Conservation (phyloP, 371 early-diverging fungal genomes). For the Conidiobolus incongruus region DNA sequence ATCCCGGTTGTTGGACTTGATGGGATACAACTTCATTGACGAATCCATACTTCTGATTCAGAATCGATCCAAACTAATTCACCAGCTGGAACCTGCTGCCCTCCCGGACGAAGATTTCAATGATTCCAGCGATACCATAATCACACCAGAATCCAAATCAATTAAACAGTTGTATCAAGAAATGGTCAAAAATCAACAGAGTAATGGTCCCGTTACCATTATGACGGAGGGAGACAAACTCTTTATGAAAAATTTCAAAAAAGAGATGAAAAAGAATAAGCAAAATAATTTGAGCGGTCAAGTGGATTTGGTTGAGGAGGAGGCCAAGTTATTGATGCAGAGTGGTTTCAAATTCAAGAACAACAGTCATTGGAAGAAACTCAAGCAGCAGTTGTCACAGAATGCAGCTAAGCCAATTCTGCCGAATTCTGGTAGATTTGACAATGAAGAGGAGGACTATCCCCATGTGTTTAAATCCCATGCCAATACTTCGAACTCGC, state of each 20-base stretch:
- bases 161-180: constrained; percentile 5
- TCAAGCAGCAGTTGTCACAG: not conserved
- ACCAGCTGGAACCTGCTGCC: not conserved
- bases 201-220: constrained; percentile 40
- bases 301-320: not conserved
- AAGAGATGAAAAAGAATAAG: constrained; percentile 36
- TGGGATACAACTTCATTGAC: constrained; percentile 55
- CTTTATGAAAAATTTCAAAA: constrained; percentile 32
- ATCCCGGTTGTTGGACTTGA: constrained; percentile 33
- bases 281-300: constrained; percentile 4
- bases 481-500: constrained; percentile 16
- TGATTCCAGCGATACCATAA: constrained; percentile 8
- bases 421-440: not conserved
- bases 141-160: constrained; percentile 9
- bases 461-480: constrained; percentile 33
- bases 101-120: constrained; percentile 12
- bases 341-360: not conserved
- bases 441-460: constrained; percentile 11
- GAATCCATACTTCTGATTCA: constrained; percentile 26
- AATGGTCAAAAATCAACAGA: constrained; percentile 7
- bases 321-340: constrained; percentile 1
- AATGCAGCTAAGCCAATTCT: not conserved
- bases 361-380: constrained; percentile 3
- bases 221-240: constrained; percentile 43
- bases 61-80: constrained; percentile 11